These are phyloP conservation scores for Alternaria ethzedia DNA, from an alignment of 2,329 filamentous ascomycete genomes.

Conservation along the genomic window DNA sequence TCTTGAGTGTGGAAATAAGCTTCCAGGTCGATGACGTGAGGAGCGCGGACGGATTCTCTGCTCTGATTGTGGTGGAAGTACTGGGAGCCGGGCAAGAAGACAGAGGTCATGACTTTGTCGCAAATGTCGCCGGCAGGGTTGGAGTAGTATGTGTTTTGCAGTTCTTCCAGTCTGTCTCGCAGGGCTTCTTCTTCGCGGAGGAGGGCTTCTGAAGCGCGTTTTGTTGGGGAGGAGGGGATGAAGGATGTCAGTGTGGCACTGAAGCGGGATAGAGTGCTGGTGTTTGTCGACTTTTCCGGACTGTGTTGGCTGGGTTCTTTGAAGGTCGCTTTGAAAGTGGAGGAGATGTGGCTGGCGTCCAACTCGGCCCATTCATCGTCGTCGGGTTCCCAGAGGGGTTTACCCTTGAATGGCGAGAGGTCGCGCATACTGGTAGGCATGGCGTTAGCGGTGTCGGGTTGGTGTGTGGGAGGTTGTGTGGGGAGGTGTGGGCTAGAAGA, in stretches of 20 bases:
- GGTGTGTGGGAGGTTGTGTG: background rate
- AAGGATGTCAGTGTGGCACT: background rate
- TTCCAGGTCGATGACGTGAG: conserved; percentile 9
- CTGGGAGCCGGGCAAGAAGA: background rate
- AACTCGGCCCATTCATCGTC: conserved; percentile 18
- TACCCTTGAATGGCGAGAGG: background rate
- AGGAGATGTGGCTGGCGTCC: conserved; percentile 1
- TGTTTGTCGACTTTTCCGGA: background rate
- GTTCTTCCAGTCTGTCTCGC: background rate
- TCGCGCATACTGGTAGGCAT: background rate
- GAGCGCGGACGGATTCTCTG: background rate
- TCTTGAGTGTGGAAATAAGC: conserved; percentile 3
- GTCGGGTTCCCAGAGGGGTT: conserved; percentile 15
- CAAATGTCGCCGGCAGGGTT: conserved; percentile 8
- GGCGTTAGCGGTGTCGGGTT: background rate
- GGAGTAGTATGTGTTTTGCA: conserved; percentile 10
- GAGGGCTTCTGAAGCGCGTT: background rate
- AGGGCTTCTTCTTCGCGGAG: conserved; percentile 1
- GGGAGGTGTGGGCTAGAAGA: background rate
- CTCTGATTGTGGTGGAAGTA: background rate
- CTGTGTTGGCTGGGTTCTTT: background rate
- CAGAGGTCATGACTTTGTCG: conserved; percentile 7
- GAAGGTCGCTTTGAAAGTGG: conserved; percentile 14
- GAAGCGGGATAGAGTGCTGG: background rate
- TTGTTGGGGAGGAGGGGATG: background rate